Evolutionary conservation across 441 rosid genomes (phyloP).

Genomic region (Mallotus japonicus): DNA sequence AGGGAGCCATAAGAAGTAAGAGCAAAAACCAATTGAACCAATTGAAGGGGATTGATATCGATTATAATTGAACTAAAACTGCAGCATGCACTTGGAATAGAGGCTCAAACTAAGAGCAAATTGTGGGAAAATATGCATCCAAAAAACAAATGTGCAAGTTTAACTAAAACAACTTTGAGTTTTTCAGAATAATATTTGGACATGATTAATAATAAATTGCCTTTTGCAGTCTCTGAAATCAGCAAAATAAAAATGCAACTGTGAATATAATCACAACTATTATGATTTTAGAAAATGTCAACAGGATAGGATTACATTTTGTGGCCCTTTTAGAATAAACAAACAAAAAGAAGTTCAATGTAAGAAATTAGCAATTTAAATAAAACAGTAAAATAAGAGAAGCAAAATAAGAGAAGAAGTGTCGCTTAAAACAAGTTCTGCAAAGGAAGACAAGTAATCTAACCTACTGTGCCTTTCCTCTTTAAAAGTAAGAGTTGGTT

Average conservation of each 20-base stretch:
- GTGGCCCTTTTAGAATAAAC: background rate
- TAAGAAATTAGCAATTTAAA: no score
- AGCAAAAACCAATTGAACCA: background rate
- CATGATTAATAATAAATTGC: background rate
- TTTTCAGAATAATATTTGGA: background rate
- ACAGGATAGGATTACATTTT: background rate
- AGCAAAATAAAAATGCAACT: background rate
- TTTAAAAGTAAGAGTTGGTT: conserved; percentile 64
- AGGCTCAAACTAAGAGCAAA: background rate
- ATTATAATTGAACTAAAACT: background rate
- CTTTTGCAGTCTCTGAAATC: background rate
- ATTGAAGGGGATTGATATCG: background rate
- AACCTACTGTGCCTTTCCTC: conserved; percentile 97
- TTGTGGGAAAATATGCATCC: background rate
- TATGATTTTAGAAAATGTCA: background rate
- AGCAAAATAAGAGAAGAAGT: background rate
- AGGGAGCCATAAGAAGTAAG: background rate
- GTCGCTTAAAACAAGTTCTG: conserved; percentile 2
- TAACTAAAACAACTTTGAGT: background rate
- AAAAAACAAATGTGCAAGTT: background rate
- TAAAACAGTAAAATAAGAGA: background rate
- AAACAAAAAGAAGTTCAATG: background rate
- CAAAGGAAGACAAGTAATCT: conserved; percentile 13
- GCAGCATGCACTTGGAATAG: no score
- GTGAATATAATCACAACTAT: background rate